Evolutionary conservation across 2,329 filamentous ascomycete species (phyloP).

Genomic region (Botrytis hyacinthi): DNA sequence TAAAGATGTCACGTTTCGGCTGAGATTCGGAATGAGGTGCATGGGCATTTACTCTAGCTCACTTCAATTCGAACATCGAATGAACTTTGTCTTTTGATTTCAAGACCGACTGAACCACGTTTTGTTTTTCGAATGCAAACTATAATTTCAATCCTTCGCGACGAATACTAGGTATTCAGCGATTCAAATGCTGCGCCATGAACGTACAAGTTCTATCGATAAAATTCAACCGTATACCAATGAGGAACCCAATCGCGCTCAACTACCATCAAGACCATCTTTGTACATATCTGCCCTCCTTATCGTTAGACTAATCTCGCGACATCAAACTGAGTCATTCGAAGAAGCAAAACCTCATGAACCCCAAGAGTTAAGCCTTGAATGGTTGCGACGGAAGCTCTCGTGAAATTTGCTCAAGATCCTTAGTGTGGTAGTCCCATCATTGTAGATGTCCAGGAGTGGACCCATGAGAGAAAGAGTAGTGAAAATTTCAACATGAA

Average conservation of each 20-base stretch:
- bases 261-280: not conserved
- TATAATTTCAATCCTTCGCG: not conserved
- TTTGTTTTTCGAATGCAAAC: not conserved
- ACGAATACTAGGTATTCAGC: not conserved
- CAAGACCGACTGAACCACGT: not conserved
- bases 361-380: not conserved
- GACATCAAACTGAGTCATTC: not conserved
- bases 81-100: not conserved
- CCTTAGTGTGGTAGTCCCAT: not conserved
- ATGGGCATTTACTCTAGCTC: not conserved
- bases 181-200: no score
- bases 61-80: not conserved
- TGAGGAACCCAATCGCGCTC: not conserved
- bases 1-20: not conserved
- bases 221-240: not conserved
- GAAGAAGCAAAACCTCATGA: not conserved
- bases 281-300: not conserved
- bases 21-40: not conserved
- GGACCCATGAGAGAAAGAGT: accelerated
- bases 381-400: not conserved
- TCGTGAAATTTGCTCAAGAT: not conserved
- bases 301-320: not conserved
- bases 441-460: not conserved
- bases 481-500: not conserved
- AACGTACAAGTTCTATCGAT: not conserved